A percentile compares a stretch with the other conserved stretches of the same genome.
Conservation (phyloP, 176 grass and related monocot genomes). For the Triticum urartu region DNA sequence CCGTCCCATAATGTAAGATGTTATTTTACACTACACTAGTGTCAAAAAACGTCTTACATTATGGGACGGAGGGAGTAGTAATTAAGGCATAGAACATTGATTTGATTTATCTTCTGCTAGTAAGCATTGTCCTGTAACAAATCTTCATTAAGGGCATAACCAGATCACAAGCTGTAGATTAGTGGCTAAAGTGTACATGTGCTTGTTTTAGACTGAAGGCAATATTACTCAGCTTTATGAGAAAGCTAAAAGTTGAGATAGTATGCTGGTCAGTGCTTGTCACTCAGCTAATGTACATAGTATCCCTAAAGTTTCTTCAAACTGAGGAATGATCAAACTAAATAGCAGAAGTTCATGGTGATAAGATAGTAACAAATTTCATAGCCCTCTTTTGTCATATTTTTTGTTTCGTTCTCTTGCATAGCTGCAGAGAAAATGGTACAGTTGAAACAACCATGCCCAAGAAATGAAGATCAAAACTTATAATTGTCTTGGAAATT, state of each 20-base stretch:
- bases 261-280: background rate
- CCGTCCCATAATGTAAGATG: no score
- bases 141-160: background rate
- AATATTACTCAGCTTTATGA: background rate
- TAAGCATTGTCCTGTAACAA: background rate
- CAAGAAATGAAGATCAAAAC: background rate
- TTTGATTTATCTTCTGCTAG: background rate
- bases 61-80: background rate
- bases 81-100: background rate
- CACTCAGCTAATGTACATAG: background rate
- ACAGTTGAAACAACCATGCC: background rate
- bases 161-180: background rate
- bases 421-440: background rate
- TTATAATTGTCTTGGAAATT: background rate
- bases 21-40: no score
- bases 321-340: background rate
- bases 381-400: background rate
- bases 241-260: constrained; percentile 3
- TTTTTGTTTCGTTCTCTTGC: background rate
- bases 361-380: background rate
- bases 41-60: no score
- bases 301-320: background rate
- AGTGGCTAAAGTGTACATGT: background rate
- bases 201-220: background rate
- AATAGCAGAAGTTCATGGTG: background rate